Evolutionary conservation across 2,329 filamentous ascomycete genomes (phyloP), one percentile per base, ranked within the genome.

Genomic region (Aspergillus sp.): DNA sequence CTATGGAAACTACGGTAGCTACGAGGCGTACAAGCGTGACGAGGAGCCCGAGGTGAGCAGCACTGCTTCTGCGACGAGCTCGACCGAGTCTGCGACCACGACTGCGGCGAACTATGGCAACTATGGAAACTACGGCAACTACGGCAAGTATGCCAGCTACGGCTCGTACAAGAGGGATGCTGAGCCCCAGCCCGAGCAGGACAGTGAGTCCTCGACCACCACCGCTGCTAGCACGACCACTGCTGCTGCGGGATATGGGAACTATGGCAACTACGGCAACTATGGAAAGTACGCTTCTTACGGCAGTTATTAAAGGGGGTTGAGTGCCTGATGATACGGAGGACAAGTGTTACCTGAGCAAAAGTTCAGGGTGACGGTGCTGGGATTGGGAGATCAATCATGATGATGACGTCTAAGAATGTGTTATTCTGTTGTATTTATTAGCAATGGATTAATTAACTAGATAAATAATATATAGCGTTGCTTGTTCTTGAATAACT

Each of bases 61-160:
- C 23, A 27, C 27, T 30, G 25, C 23, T 50, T 44, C 41, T 7
- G 41, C 19, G 19, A 23, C 41, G 10, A 32, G 6, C n/a, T 50
- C 47, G 13, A 13, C 50, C 4, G 27, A 41, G 2, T 7, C 57
- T 11, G 15, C 57, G 41, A 44, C 41, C 41, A 19, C 41, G 19
- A 39, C 30, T 19, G 30, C 30, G 10, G 36, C 50, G 8, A 23
- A 30, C 17, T 67, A 66, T n/a, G 60, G 48, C 8, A 59, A 61
- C 39, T 68, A 68, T 52, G 67, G 60, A 8, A 47, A 64, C 21
- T 67, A 68, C 44, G 65, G 61, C 21, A 30, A 10, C 25, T 59
- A 59, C 17, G 51, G 30, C 21, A 30, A 51, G 15, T 61, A 61
- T 25, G 50, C 38, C 4, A 36, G 39, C 27, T 59, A 59, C 15